Evolutionary conservation across 169 alveolate species (phyloP), one percentile per base, ranked within the genome.

Genomic region (Plasmodium fragile): DNA sequence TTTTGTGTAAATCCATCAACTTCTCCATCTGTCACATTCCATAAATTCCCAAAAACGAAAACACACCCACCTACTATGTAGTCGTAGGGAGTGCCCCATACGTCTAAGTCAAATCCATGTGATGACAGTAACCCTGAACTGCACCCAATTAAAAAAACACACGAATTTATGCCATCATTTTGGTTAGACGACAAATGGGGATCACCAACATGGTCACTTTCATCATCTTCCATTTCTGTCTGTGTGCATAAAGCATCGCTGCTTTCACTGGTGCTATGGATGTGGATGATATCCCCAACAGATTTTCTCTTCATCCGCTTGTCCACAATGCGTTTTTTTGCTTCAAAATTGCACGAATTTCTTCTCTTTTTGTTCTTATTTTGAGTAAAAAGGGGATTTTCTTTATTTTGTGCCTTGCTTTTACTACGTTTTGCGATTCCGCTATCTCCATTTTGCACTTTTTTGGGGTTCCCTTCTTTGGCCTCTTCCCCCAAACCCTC

Each of bases 11-110:
- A 73, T 30, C 96, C 96, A 45, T 95, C 97, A 13, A 92, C 93
- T 81, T 95, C 97, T 28, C 96, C 96, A 43, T 95, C 97, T 16
- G 97, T 95, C 39, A 95, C 93, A 6, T 87, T 85, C 97, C 97
- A 95, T 34, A 95, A 92, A 80, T 93, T 93, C 30, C 97, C 97
- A 36, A 92, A 71, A 41, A 95, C 94, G 81, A 95, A 81, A 75
- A 94, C 91, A 79, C 95, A 84, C 11, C 96, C 96, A 11, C 96
- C 96, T 22, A 94, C 91, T 22, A 94, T 83, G 72, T 81, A 94
- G 52, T 94, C 95, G 82, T 71, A 91, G 4, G 95, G 93, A 28
- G 87, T 78, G 36, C 95, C 93, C 95, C 96, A 94, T 25, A 55
- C 89, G 36, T 92, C 95, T 41, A 91, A 81, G 73, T 83, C 92